Base-by-base conservation (phyloP, 1,284 basidiomycete species). In the Fomitopsis pinicola region DNA sequence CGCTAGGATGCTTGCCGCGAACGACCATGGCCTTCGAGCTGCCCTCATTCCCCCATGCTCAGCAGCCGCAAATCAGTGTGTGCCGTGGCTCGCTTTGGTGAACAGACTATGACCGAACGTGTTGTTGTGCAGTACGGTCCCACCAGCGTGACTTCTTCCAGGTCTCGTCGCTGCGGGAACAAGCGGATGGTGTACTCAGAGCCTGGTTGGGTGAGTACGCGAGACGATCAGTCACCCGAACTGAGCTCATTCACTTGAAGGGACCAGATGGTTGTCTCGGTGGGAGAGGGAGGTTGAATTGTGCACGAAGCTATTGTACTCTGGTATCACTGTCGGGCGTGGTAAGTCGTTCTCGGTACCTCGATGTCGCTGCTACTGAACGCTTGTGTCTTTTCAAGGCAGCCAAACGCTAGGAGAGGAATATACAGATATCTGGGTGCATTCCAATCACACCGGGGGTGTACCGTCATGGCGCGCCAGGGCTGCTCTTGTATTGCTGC, bases 331-430 rank as follows among this genome's bases (percentile, higher is more conserved):
- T 0, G 85, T 88, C 61, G 91, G 91, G 42, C 80, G 86, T 75
- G 89, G 91, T 91, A 68, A 63, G 78, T 66, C 22, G 8, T 54
- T 5, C 28, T 19, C 1, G 14, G 12, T 40, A 8, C 9, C 12
- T 52, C 38, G 19, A 33, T 17, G 10, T 19, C 50, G 2, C 28
- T 10, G 52, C 28, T 33, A 30, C 50, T 57, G 38, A 56, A 59
- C n/a, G 6, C 7, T 1, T 42, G 52, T 42, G 17, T 50, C 48
- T 46, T 36, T 22, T 50, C 36, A 68, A 90, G 94, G 88, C 3
- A 82, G 80, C 2, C 93, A 94, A 73, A 94, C 92, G 2, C 79
- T 96, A 0, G 94, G 94, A 15, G 94, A 97, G 74, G 94, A 97
- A 72, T 97, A 97, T 70, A 95, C 93, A 0, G 91, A 92, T 68